Base-by-base conservation (phyloP, 2,329 filamentous ascomycete genomes). In the Pyricularia pennisetigena region DNA sequence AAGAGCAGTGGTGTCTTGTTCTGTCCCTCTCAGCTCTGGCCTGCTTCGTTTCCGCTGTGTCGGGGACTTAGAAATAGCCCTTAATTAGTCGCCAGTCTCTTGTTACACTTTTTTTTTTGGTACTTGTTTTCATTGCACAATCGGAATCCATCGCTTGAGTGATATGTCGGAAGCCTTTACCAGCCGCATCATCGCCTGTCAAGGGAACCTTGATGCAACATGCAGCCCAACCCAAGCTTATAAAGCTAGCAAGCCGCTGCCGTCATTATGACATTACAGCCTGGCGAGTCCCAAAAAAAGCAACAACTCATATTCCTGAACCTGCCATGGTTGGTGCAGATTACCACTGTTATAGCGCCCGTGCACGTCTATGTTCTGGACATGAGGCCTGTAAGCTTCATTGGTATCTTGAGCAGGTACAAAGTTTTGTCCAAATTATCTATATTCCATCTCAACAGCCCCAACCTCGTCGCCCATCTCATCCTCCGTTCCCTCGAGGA, bases 401-500 rank as follows among this genome's bases (percentile, higher is more conserved):
- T 63, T 28, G 24, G 23, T 24, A 28, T 16, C 9, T n/a, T 28
- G 7, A 14, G 24, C 61, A 35, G 12, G 4, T 65, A 23, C 10
- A 16, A 16, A 5, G 10, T 29, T 20, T 66, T 35, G n/a, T 26
- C 32, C 14, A 41, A 67, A n/a, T 61, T 64, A 66, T 62, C 70
- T 67, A 66, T 74, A 79, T 70, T 81, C 80, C 68, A 83, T 69
- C 74, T 83, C 82, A 6, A 83, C 75, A 28, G 26, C 59, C 1
- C 59, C 0, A 77, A 81, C 67, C 35, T 76, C 79, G 72, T 82
- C 85, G 20, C 72, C 74, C 9, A 79, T 72, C 59, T 83, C 59
- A 28, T 62, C 81, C 72, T 85, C 82, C 59, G 82, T 80, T 14
- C 82, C 78, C 68, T 85, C 83, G 75, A 84, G 74, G 65, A 85